Evolutionary conservation across 768 basidiomycete genomes (phyloP).

Genomic region (Phlegmacium glaucopus): DNA sequence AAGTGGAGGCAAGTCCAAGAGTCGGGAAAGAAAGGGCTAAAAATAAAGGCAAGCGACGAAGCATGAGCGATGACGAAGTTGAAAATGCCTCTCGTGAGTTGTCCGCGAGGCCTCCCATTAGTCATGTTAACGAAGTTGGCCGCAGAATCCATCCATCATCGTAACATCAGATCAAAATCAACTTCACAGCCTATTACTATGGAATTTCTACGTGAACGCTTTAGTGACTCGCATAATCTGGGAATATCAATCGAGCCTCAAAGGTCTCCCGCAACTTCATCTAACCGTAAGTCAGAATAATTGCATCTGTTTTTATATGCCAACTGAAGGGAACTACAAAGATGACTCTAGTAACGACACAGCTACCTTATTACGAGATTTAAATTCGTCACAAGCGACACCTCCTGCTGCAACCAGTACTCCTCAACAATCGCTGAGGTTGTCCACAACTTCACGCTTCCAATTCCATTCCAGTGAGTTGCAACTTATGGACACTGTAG

Average conservation of each 20-base stretch:
- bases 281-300: neutral
- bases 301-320: neutral
- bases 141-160: slow-evolving; percentile 21
- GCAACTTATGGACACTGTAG: slow-evolving; percentile 1
- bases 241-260: neutral
- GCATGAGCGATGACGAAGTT: slow-evolving; percentile 66
- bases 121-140: slow-evolving; percentile 8
- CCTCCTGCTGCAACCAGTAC: slow-evolving; percentile 54
- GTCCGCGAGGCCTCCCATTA: slow-evolving; percentile 2
- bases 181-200: slow-evolving; percentile 38
- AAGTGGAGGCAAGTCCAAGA: slow-evolving; percentile 54
- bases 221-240: slow-evolving; percentile 21
- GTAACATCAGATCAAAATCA: slow-evolving; percentile 32
- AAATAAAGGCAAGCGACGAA: slow-evolving; percentile 51
- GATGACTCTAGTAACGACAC: slow-evolving; percentile 37
- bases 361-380: slow-evolving; percentile 33
- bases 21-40: slow-evolving; percentile 36
- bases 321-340: neutral
- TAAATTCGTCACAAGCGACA: slow-evolving; percentile 35
- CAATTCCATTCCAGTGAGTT: slow-evolving; percentile 56
- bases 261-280: neutral
- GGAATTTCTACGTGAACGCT: slow-evolving; percentile 41
- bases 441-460: slow-evolving; percentile 46
- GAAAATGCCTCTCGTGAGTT: slow-evolving; percentile 51
- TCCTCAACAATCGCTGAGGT: slow-evolving; percentile 51